Evolutionary conservation across 2,329 filamentous ascomycete genomes (phyloP).

Genomic region (Magnaporthiopsis rhizophila): DNA sequence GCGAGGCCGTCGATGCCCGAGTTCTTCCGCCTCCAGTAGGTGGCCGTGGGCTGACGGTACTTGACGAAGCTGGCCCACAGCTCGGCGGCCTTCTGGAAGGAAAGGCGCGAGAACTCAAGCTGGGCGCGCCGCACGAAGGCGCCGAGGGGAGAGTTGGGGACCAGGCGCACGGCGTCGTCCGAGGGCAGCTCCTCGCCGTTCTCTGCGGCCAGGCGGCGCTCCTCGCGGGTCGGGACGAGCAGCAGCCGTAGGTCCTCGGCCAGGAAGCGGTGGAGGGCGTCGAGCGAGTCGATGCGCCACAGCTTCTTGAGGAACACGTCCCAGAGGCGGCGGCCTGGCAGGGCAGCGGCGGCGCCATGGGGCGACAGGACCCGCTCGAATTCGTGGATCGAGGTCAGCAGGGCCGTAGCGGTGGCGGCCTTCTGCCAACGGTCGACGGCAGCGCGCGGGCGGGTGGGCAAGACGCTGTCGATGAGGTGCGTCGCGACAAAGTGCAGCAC

Average conservation of each 20-base stretch:
- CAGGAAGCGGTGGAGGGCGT: constrained; percentile 75
- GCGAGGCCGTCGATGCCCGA: constrained; percentile 47
- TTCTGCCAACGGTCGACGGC: constrained; percentile 33
- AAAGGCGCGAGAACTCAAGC: constrained; percentile 72
- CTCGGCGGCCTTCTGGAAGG: constrained; percentile 68
- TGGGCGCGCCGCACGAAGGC: constrained; percentile 68
- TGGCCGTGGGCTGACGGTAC: constrained; percentile 70
- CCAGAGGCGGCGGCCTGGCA: constrained; percentile 78
- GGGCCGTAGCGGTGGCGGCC: constrained; percentile 40
- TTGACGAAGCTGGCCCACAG: constrained; percentile 78
- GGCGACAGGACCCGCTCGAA: constrained; percentile 51
- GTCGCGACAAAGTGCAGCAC: constrained; percentile 32
- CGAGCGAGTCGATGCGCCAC: constrained; percentile 76
- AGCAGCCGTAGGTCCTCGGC: constrained; percentile 42
- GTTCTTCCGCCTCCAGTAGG: constrained; percentile 55
- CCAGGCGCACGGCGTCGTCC: constrained; percentile 50
- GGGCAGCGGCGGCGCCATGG: constrained; percentile 42
- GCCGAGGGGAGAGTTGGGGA: constrained; percentile 71
- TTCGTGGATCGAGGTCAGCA: constrained; percentile 40
- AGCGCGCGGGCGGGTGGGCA: constrained; percentile 16
- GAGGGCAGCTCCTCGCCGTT: constrained; percentile 39
- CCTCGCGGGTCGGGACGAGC: constrained; percentile 54
- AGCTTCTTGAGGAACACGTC: constrained; percentile 74
- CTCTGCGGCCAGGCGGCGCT: constrained; percentile 48
- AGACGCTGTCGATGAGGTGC: constrained; percentile 39